A percentile compares a stretch with the other conserved stretches of the same genome.
These are phyloP conservation scores for Pittosporum tobira DNA, from an alignment of 129 eudicot species.

Conservation along the genomic window DNA sequence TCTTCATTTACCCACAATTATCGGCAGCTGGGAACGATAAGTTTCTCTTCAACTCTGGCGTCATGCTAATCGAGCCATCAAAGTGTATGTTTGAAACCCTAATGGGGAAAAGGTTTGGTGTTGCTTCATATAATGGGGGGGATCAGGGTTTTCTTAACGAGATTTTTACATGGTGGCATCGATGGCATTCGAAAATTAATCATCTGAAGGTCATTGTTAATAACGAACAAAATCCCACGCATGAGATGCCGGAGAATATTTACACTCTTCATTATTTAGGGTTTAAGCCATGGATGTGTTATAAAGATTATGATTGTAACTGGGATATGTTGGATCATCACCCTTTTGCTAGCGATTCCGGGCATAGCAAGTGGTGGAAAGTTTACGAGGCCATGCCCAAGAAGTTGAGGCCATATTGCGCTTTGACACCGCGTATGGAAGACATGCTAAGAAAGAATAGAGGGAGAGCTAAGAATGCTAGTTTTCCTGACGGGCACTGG, in stretches of 20 bases:
- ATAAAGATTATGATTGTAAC: slow-evolving; percentile 69
- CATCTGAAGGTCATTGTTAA: slow-evolving; percentile 33
- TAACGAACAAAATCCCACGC: not conserved
- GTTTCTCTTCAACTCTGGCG: slow-evolving; percentile 59
- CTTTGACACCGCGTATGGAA: slow-evolving; percentile 34
- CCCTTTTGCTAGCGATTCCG: slow-evolving; percentile 52
- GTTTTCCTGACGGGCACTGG: slow-evolving; percentile 51
- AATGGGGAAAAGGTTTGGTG: slow-evolving; percentile 31
- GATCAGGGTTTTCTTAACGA: slow-evolving; percentile 81
- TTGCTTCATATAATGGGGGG: slow-evolving; percentile 70
- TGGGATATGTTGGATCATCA: slow-evolving; percentile 42
- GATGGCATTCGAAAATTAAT: slow-evolving; percentile 42
- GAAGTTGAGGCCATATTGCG: slow-evolving; percentile 37
- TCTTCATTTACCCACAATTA: slow-evolving; percentile 52
- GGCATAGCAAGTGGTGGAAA: slow-evolving; percentile 63
- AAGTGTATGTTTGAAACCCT: slow-evolving; percentile 45
- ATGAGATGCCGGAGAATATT: slow-evolving; percentile 17
- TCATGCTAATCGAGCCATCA: slow-evolving; percentile 66
- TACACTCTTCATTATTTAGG: slow-evolving; percentile 60
- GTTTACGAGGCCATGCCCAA: slow-evolving; percentile 46
- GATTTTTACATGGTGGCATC: slow-evolving; percentile 75
- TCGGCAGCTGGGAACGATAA: slow-evolving; percentile 44
- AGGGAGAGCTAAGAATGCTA: slow-evolving; percentile 27
- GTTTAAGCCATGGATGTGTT: slow-evolving; percentile 76
- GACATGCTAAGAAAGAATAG: slow-evolving; percentile 29